These are phyloP conservation scores for Nakazawaea molendinolei DNA, from an alignment of 805 yeast genomes.

Conservation along the genomic window DNA sequence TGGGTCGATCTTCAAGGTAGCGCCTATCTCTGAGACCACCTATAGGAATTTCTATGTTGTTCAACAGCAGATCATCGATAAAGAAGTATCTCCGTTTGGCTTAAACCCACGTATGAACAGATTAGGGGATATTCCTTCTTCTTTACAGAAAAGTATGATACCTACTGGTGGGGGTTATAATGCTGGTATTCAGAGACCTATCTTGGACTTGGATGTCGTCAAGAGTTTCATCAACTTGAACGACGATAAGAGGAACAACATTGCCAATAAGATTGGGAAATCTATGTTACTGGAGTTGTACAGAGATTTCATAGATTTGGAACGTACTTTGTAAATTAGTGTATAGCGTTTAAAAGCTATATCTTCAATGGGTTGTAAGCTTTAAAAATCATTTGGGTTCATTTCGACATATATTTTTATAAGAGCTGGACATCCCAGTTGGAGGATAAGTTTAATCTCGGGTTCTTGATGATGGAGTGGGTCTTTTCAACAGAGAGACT, in stretches of 20 bases:
- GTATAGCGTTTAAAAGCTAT: too few relatives aligned
- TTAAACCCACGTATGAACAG: conserved; percentile 73
- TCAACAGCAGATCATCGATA: conserved; percentile 82
- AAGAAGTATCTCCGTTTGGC: conserved; percentile 67
- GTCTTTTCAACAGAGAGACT: conserved; percentile 18
- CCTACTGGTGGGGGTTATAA: conserved; percentile 26
- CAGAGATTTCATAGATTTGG: conserved; percentile 58
- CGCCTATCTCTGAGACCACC: conserved; percentile 67
- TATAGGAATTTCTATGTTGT: conserved; percentile 78
- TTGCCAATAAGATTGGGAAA: conserved; percentile 54
- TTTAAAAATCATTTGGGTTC: too few relatives aligned
- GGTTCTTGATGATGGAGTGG: conserved; percentile 37
- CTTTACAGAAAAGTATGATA: conserved; percentile 7
- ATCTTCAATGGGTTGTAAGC: too few relatives aligned
- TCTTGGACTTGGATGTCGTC: conserved; percentile 57
- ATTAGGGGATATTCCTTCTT: conserved; percentile 27
- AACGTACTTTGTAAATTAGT: conserved; percentile 24
- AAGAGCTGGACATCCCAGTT: too few relatives aligned
- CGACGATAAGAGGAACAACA: conserved; percentile 46
- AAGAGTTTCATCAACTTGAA: conserved; percentile 46
- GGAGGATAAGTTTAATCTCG: too few relatives aligned
- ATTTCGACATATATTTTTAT: too few relatives aligned
- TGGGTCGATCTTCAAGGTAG: conserved; percentile 70
- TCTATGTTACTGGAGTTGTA: conserved; percentile 55
- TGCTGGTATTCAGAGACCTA: conserved; percentile 46